Evolutionary conservation across 2,329 filamentous ascomycete species (phyloP), one percentile per base, ranked within the genome.

Genomic region (Colletotrichum kahawae): DNA sequence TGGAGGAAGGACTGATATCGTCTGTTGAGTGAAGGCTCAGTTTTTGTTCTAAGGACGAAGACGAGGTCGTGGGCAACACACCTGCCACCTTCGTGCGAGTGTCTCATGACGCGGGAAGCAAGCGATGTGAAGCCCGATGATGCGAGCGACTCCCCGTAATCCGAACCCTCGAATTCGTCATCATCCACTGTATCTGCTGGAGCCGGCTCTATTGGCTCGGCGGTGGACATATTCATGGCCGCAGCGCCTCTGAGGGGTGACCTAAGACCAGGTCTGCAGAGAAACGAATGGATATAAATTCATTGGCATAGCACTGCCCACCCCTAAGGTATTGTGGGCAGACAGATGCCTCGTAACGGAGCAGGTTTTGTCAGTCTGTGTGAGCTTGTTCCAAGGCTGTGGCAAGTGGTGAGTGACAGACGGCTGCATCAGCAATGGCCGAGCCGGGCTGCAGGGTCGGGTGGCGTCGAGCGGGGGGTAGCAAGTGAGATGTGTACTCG

Each of bases 1-100:
- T 85, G 84, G 4, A 85, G 80, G 75, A 88, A 88, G 34, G 83
- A 84, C 78, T 90, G 88, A 77, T 89, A 90, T 51, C 88, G 85
- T 73, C 88, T 88, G 38, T 38, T 51, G 59, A n/a, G 36, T 9
- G 10, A n/a, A 36, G 33, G n/a, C 34, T 75, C 68, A 75, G 70
- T 48, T 43, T 72, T 27, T 12, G 18, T 12, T 56, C 27, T 48
- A 21, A 12, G n/a, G 34, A n/a, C 10, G 14, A 36, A 27, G 18
- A n/a, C 13, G 27, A 29, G 4, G 51, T 16, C 29, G 56, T 64
- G 16, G 24, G 29, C 31, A n/a, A 76, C 74, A 38, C 67, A 77
- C 76, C 76, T 76, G 57, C 76, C 76, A 29, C 75, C 76, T 48
- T 76, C 70, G 54, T 77, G 74, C 7, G 67, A 74, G 60, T 77